A percentile compares a stretch with the other conserved stretches of the same genome.
phyloP scores from a whole-genome alignment of 148 eudicot species.

The Spergularia bocconei region DNA sequence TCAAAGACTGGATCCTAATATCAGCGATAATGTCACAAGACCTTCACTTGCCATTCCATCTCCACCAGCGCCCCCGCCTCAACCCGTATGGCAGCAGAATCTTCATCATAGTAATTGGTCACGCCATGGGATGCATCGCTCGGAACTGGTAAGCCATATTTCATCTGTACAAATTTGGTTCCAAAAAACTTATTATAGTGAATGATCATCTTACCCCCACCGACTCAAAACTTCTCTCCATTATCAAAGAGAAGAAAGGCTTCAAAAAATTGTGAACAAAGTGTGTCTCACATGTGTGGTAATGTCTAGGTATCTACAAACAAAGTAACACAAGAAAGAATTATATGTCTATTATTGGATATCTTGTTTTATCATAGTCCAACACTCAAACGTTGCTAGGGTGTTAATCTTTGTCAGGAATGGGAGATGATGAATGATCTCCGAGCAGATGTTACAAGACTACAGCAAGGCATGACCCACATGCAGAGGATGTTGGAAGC shows the following conservation, averaged over 20 bases:
- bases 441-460: constrained; percentile 81
- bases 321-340: background rate
- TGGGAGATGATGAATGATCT: constrained; percentile 98
- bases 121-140: constrained; percentile 78
- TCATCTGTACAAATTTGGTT: background rate
- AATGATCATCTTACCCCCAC: background rate
- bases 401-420: constrained; percentile 49
- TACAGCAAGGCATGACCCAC: constrained; percentile 97
- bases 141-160: constrained; percentile 61
- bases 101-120: constrained; percentile 81
- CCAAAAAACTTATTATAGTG: background rate
- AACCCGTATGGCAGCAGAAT: constrained; percentile 83
- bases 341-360: background rate
- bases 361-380: background rate
- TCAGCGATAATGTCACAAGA: constrained; percentile 46
- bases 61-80: constrained; percentile 96
- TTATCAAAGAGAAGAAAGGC: background rate
- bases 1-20: constrained; percentile 57
- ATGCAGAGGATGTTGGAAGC: constrained; percentile 98
- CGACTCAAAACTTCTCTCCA: background rate
- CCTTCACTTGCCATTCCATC: constrained; percentile 64
- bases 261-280: background rate
- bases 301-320: too few relatives aligned
- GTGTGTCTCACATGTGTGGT: background rate
- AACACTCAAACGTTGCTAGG: constrained; percentile 1